Base-by-base conservation (phyloP, 192 early-diverging fungal species). In the Coemansia sp. region DNA sequence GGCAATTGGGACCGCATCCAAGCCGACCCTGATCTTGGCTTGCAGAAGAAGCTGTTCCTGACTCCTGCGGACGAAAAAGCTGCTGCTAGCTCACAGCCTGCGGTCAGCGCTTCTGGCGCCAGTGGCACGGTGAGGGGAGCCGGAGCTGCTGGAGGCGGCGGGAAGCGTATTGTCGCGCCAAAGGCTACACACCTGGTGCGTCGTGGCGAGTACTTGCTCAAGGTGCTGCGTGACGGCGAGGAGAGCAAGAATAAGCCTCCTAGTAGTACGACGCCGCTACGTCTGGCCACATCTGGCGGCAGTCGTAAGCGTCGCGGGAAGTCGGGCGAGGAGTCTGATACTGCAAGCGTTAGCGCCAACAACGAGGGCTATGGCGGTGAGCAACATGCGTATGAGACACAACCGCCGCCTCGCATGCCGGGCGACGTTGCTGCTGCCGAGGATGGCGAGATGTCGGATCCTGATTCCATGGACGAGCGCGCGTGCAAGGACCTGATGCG, bases 1-100 rank as follows among this genome's bases (percentile, higher is more conserved):
- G 95, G 96, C 13, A 90, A 86, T 62, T 98, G 95, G 96, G 77
- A 87, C 55, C 73, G 84, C 60, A 96, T 99, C 11, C 91, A 92
- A 53, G 86, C 87, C 3, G 97, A 99, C 69, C 29, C 76, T 2
- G 70, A 84, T 0, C 78, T 99, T n/a, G 90, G 91, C 0, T 86
- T 99, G 55, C 59, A 84, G 3, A 87, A 88, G 56, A 99, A 98
- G 76, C 94, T 99, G 68, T 92, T 94, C 70, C 69, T 96, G 34
- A 80, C 82, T 3, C 34, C 64, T 0, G 81, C 81, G 15, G 81
- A 83, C 64, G 82, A 84, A 40, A 80, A 84, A 64, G 76, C 81
- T 2, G 81, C 81, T 15, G 53, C 53, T 34, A 56, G 53, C 53
- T 56, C 53, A 16, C 27, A 75, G 71, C 29, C 70, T 70, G 34